Base-by-base conservation (phyloP, 495 filamentous ascomycete genomes). In the Filosporella fistucella region DNA sequence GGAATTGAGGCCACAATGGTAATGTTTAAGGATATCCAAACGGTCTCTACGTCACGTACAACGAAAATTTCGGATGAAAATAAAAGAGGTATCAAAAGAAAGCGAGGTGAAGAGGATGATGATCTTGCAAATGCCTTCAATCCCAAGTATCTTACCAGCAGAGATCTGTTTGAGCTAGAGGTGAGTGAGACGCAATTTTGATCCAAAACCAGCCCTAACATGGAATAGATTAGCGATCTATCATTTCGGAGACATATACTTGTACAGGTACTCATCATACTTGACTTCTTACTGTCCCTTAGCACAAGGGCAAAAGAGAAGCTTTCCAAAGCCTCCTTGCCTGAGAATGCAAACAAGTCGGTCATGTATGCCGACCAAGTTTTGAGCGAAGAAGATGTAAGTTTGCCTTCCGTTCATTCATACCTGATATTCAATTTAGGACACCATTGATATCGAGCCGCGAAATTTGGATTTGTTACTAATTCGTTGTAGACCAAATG, bases 121-220 rank as follows among this genome's bases (percentile, higher is more conserved):
- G 70, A 74, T 40, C 71, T 89, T 36, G 75, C 83, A 25, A 86
- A 81, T 60, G 84, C 76, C 18, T 95, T 94, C 70, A 97, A 97
- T 57, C 90, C 93, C 8, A 97, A 96, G 60, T 99, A 97, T 64
- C 74, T 99, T 10, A 99, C 93, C 16, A 94, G 88, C 53, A 76
- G 86, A 41, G 94, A 97, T 61, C 74, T 99, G 3, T 99, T 99
- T 66, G 88, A 93, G 53, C 78, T 97, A 35, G 93, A 99, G 75
- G 86, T 89, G 71, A 43, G 70, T n/a, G n/a, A n/a, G n/a, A n/a
- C n/a, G n/a, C n/a, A n/a, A n/a, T n/a, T n/a, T n/a, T n/a, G n/a
- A n/a, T n/a, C n/a, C n/a, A n/a, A n/a, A n/a, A n/a, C n/a, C n/a
- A n/a, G n/a, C n/a, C n/a, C n/a, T n/a, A 4, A 23, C 25, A 1